These are phyloP conservation scores for Pyronema domesticum DNA, from an alignment of 495 filamentous ascomycete species.

Conservation along the genomic window DNA sequence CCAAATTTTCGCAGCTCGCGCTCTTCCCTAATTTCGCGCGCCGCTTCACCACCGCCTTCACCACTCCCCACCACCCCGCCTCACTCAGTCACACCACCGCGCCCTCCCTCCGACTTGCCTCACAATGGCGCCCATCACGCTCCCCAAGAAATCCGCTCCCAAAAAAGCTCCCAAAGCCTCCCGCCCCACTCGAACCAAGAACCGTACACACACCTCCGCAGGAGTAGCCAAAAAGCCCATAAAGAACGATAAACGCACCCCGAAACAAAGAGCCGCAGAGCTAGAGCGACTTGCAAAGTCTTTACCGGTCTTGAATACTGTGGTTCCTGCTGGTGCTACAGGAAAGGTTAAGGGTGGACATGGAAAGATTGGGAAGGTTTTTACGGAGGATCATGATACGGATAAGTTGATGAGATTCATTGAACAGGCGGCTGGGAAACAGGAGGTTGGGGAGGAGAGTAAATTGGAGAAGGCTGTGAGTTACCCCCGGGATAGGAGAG, in stretches of 20 bases:
- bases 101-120: neutral
- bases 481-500: neutral
- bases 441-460: conserved; percentile 3
- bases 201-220: neutral
- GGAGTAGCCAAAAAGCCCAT: neutral
- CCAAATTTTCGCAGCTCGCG: no score
- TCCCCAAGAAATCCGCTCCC: conserved; percentile 1
- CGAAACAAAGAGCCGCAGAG: neutral
- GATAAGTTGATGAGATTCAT: conserved; percentile 1
- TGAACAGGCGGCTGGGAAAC: neutral
- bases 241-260: neutral
- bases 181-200: neutral
- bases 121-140: neutral
- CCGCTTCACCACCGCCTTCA: no score
- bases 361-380: conserved; percentile 7
- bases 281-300: neutral
- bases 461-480: conserved; percentile 5
- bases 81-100: no score
- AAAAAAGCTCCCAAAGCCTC: conserved; percentile 1
- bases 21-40: no score
- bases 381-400: conserved; percentile 4
- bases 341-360: neutral
- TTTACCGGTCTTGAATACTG: conserved; percentile 3
- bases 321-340: neutral
- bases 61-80: no score